Conservation (phyloP, 1,284 basidiomycete species). For the Agroathelia rolfsii region DNA sequence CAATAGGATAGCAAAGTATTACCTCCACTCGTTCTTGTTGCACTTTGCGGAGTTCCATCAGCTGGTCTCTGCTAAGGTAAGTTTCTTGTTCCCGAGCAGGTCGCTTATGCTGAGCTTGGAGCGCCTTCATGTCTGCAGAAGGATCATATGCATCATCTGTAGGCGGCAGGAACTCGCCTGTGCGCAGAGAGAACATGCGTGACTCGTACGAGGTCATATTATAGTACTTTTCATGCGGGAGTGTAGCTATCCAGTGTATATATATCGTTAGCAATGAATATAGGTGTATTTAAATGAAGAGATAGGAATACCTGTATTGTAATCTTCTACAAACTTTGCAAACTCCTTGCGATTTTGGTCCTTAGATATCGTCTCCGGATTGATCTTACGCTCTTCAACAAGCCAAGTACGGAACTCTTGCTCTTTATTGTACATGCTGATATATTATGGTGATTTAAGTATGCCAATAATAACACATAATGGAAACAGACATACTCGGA, state of each 20-base stretch:
- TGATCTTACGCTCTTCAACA: constrained; percentile 80
- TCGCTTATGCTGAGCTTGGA: constrained; percentile 58
- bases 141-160: constrained; percentile 66
- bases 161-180: constrained; percentile 69
- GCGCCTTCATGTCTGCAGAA: constrained; percentile 68
- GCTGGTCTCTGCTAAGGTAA: constrained; percentile 66
- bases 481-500: constrained; percentile 52
- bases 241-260: constrained; percentile 45
- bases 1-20: constrained; percentile 11
- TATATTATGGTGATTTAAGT: constrained; percentile 6
- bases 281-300: background rate
- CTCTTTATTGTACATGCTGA: constrained; percentile 68
- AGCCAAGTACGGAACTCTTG: constrained; percentile 86
- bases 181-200: constrained; percentile 72
- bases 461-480: constrained; percentile 1
- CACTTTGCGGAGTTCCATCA: constrained; percentile 69
- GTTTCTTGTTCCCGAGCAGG: constrained; percentile 52
- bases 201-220: constrained; percentile 73
- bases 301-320: constrained; percentile 67
- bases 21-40: constrained; percentile 77
- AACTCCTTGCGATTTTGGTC: constrained; percentile 82
- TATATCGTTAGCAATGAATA: constrained; percentile 3
- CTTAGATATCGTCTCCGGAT: constrained; percentile 77
- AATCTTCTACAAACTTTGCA: constrained; percentile 72
- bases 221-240: constrained; percentile 89